phyloP scores from a whole-genome alignment of 108 stramenopile species.

The Skeletonema potamos region DNA sequence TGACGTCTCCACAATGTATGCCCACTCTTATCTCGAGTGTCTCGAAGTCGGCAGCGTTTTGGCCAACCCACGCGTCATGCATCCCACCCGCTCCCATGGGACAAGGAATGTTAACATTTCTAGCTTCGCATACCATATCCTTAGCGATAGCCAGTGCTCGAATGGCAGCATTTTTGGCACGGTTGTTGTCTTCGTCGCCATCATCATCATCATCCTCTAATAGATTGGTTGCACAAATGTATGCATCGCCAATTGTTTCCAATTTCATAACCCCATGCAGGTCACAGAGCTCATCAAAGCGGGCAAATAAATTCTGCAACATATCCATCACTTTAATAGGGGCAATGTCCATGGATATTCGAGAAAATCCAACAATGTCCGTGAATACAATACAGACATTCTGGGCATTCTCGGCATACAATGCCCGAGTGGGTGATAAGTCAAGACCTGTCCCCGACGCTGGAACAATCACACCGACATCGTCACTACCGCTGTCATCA shows the following conservation, averaged over 20 bases:
- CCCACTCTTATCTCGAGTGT: constrained; percentile 45
- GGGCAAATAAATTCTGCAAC: constrained; percentile 32
- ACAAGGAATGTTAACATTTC: constrained; percentile 9
- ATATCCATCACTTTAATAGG: constrained; percentile 42
- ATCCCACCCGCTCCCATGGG: background rate
- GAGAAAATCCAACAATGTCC: constrained; percentile 47
- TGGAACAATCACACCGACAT: constrained; percentile 8
- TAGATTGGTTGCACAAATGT: constrained; percentile 30
- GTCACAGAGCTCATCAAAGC: constrained; percentile 46
- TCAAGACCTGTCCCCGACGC: background rate
- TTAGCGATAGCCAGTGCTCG: constrained; percentile 38
- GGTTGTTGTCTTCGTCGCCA: background rate
- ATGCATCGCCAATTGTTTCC: constrained; percentile 48
- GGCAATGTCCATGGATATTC: constrained; percentile 15
- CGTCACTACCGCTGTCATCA: background rate
- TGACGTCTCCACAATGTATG: constrained; percentile 44
- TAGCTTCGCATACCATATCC: constrained; percentile 33
- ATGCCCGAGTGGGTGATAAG: constrained; percentile 9
- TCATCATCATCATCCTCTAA: constrained; percentile 21
- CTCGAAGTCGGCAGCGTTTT: constrained; percentile 3
- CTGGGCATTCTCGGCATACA: constrained; percentile 38
- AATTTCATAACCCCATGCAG: constrained; percentile 31
- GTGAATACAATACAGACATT: constrained; percentile 42
- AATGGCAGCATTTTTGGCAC: constrained; percentile 16
- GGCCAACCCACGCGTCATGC: background rate